Evolutionary conservation across 2,329 filamentous ascomycete species (phyloP).

Genomic region (Cladorrhinum sp.): DNA sequence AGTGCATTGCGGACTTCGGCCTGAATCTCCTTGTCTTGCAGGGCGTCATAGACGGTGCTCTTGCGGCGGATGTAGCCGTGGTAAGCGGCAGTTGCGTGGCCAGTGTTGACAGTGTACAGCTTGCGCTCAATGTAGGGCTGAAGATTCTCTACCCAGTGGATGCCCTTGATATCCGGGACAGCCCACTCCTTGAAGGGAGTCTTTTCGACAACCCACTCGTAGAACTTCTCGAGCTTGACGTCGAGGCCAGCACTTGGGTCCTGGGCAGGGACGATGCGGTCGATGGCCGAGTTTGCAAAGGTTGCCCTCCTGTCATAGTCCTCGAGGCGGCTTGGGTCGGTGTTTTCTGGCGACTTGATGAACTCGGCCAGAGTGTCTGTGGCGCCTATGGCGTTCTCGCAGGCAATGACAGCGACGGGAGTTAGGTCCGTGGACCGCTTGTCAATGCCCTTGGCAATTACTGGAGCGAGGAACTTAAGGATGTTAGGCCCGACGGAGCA

Average conservation of each 20-base stretch:
- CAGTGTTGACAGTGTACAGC: conserved; percentile 98
- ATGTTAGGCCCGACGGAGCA: conserved; percentile 97
- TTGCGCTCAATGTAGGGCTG: conserved; percentile 98
- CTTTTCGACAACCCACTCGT: conserved; percentile 95
- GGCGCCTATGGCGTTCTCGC: conserved; percentile 95
- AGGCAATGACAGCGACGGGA: conserved; percentile 89
- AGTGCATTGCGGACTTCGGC: conserved; percentile 76
- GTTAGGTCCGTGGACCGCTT: conserved; percentile 59
- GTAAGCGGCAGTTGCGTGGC: conserved; percentile 94
- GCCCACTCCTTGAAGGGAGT: conserved; percentile 73
- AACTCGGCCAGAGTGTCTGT: conserved; percentile 81
- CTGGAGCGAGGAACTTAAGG: conserved; percentile 91
- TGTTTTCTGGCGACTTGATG: conserved; percentile 74
- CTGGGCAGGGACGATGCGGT: conserved; percentile 95
- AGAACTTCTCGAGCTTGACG: conserved; percentile 97
- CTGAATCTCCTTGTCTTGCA: conserved; percentile 77
- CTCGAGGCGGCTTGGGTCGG: conserved; percentile 62
- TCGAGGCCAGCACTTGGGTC: conserved; percentile 75
- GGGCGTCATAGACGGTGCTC: conserved; percentile 83
- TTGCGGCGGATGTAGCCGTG: conserved; percentile 86
- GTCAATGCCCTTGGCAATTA: conserved; percentile 92
- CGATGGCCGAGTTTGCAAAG: conserved; percentile 97
- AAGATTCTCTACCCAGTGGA: conserved; percentile 91
- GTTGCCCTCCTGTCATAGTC: conserved; percentile 71
- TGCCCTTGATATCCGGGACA: conserved; percentile 74